Base-by-base conservation (phyloP, 805 yeast genomes). In the Lipomyces sp. region DNA sequence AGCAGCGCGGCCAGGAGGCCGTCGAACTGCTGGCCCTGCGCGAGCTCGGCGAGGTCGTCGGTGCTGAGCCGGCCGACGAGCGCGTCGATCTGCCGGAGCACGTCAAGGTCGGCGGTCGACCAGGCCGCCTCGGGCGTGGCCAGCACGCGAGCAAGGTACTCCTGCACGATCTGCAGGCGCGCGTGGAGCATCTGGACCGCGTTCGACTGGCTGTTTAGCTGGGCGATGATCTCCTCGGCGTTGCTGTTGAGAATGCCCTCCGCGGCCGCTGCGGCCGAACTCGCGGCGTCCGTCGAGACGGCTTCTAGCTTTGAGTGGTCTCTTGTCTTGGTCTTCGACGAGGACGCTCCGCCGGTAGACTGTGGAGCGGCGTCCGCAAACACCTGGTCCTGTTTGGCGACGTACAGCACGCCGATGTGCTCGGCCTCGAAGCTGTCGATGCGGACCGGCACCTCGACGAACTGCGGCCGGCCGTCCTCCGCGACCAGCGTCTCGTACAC, bases 101-200 rank as follows among this genome's bases (percentile, higher is more conserved):
- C 32, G 10, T 49, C 49, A 22, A 40, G 45, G 34, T 63, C 63
- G 4, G 53, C 43, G 11, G 48, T 47, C 8, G 59, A 28, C 11
- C 47, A 29, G 8, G 35, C 49, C 7, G 34, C 49, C 13, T 41
- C 51, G n/a, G 47, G 50, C 7, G 31, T 19, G 2, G 55, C 55
- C 26, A 42, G 38, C 7, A 61, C 59, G 36, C 34, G 48, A 11
- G 40, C 37, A n/a, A 63, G 50, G 45, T 65, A 65, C 14, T 45
- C 44, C 3, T 41, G 57, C 13, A 62, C 37, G 13, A 55, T 23
- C 34, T 47, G 37, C 8, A 64, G 50, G 14, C 64, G 51, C n/a
- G 54, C 26, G 13, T 48, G 47, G 21, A 62, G 53, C 61, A 63
- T 61, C 39, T 49, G 47, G 37, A 64, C 53, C 5, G 66, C 63